Conservation (phyloP, 495 filamentous ascomycete species). For the Cairneyella variabilis region DNA sequence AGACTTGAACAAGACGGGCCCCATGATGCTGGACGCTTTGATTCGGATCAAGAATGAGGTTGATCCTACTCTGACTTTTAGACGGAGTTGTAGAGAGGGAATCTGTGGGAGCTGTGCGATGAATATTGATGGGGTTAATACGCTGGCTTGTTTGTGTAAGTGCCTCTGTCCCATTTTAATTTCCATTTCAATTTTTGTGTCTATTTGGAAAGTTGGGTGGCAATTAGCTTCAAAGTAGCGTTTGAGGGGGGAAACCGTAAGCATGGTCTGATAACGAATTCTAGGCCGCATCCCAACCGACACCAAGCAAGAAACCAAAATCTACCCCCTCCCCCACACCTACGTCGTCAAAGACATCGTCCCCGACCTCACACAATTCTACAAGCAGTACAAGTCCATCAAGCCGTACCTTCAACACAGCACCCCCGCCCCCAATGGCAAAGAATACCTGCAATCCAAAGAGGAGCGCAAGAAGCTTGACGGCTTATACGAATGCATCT, state of each 20-base stretch:
- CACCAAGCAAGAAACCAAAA: slow-evolving; percentile 74
- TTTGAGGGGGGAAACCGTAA: slow-evolving; percentile 2
- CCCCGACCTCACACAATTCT: slow-evolving; percentile 95
- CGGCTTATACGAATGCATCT: slow-evolving; percentile 98
- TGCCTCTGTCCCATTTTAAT: slow-evolving; percentile 22
- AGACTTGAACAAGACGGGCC: slow-evolving; percentile 96
- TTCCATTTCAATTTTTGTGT: background rate
- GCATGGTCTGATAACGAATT: slow-evolving; percentile 11
- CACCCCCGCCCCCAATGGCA: slow-evolving; percentile 72
- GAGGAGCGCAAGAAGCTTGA: slow-evolving; percentile 94
- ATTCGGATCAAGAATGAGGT: slow-evolving; percentile 99
- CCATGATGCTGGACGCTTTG: slow-evolving; percentile 95
- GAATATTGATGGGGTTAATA: slow-evolving; percentile 99
- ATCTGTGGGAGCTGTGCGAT: slow-evolving; percentile 98
- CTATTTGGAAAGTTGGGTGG: too few relatives aligned
- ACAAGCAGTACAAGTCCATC: slow-evolving; percentile 99
- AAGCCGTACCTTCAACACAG: slow-evolving; percentile 95
- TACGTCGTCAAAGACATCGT: slow-evolving; percentile 99
- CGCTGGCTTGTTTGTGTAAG: slow-evolving; percentile 95
- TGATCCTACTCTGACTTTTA: slow-evolving; percentile 94
- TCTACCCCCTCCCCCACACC: slow-evolving; percentile 97
- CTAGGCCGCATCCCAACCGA: slow-evolving; percentile 91
- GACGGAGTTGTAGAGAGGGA: slow-evolving; percentile 91
- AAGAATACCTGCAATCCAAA: slow-evolving; percentile 84
- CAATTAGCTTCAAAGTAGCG: too few relatives aligned